These are phyloP conservation scores for Lachnum nothofagi DNA, from an alignment of 2,329 filamentous ascomycete species.

Conservation along the genomic window DNA sequence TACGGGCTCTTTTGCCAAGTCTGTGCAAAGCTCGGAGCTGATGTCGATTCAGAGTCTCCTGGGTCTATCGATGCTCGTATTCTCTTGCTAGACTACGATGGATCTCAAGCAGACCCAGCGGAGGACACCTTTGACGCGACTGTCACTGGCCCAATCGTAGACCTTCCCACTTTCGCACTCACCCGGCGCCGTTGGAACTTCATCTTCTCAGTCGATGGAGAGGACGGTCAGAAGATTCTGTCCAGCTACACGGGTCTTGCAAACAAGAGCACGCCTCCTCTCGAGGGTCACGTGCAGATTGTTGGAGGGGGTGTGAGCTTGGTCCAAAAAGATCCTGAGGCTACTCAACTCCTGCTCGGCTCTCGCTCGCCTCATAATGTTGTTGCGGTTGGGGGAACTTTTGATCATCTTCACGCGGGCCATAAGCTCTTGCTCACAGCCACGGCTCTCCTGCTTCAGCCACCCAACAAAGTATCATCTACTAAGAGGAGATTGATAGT, in stretches of 20 bases:
- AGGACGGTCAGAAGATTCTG: slow-evolving; percentile 57
- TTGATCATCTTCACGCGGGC: slow-evolving; percentile 90
- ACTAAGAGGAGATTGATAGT: slow-evolving; percentile 61
- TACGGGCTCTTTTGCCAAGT: slow-evolving; percentile 73
- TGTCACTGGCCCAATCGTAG: slow-evolving; percentile 34
- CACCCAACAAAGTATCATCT: slow-evolving; percentile 36
- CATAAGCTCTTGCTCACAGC: slow-evolving; percentile 97
- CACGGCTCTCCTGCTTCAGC: slow-evolving; percentile 64
- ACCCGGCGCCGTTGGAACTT: slow-evolving; percentile 56
- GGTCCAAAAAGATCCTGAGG: slow-evolving; percentile 25
- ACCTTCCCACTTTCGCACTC: slow-evolving; percentile 48
- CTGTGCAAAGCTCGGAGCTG: slow-evolving; percentile 53
- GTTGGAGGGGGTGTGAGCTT: slow-evolving; percentile 51
- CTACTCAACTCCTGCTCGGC: slow-evolving; percentile 7
- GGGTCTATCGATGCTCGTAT: slow-evolving; percentile 73
- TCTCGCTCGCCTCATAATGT: slow-evolving; percentile 43
- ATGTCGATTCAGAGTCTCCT: slow-evolving; percentile 58
- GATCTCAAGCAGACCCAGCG: slow-evolving; percentile 39
- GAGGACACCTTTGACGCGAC: slow-evolving; percentile 38
- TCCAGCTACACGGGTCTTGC: slow-evolving; percentile 43
- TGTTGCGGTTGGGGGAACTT: slow-evolving; percentile 85
- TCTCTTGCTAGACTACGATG: slow-evolving; percentile 62
- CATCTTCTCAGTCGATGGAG: slow-evolving; percentile 62
- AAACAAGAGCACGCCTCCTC: slow-evolving; percentile 43
- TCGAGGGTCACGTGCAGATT: slow-evolving; percentile 46